A percentile compares a stretch with the other conserved stretches of the same genome.
phyloP scores from a whole-genome alignment of 192 early-diverging fungal genomes.

The Coemansia sp. region DNA sequence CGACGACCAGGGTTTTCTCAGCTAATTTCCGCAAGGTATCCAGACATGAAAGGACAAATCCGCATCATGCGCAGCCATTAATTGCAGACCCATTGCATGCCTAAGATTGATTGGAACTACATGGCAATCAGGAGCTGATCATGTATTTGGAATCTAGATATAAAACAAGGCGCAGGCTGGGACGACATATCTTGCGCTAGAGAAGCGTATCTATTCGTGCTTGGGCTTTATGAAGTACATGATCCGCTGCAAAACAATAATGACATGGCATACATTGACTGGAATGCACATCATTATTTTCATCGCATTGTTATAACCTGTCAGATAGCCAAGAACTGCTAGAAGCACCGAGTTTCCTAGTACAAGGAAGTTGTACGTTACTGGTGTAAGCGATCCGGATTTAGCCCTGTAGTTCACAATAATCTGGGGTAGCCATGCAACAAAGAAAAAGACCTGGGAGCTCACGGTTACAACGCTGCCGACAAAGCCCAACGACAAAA shows the following conservation, averaged over 20 bases:
- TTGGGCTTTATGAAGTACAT: not conserved
- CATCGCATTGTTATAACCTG: not conserved
- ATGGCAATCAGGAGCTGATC: not conserved
- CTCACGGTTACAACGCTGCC: not conserved
- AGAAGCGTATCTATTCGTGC: not conserved
- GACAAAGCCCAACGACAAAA: not conserved
- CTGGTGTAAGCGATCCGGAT: conserved; percentile 2
- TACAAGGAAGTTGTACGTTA: not conserved
- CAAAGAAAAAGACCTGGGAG: not conserved
- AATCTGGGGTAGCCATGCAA: conserved; percentile 13
- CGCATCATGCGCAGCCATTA: not conserved
- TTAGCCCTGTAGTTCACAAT: not conserved
- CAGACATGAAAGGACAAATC: not conserved
- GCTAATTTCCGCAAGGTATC: not conserved
- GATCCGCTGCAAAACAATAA: conserved; percentile 8
- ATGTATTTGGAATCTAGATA: not conserved
- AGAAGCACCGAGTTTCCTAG: not conserved
- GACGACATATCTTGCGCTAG: not conserved
- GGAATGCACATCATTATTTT: not conserved
- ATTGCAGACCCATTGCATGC: not conserved
- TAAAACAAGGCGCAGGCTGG: not conserved
- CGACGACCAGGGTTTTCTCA: not conserved
- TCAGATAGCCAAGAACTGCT: not conserved
- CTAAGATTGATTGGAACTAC: not conserved
- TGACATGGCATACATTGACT: not conserved